These are phyloP conservation scores for Irpex rosettiformis DNA, from an alignment of 1,284 basidiomycete genomes.

Conservation along the genomic window DNA sequence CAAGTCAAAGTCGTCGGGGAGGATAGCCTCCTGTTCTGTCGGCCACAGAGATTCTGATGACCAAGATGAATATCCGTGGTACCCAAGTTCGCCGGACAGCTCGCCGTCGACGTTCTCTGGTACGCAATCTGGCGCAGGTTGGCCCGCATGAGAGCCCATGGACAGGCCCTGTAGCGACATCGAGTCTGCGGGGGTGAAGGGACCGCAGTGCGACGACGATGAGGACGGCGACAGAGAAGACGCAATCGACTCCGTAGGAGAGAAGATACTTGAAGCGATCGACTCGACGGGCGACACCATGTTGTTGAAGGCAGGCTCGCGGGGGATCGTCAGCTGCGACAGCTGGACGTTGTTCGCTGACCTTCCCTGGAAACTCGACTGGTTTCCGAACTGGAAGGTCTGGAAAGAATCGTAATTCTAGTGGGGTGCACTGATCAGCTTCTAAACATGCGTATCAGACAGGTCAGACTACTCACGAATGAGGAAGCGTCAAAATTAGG, in stretches of 20 bases:
- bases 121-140: conserved; percentile 15
- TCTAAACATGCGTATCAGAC: conserved; percentile 8
- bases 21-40: conserved; percentile 30
- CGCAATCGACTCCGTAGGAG: conserved; percentile 21
- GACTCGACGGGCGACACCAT: conserved; percentile 32
- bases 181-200: conserved; percentile 27
- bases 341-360: conserved; percentile 27
- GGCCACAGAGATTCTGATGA: conserved; percentile 28
- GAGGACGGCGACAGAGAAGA: conserved; percentile 20
- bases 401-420: conserved; percentile 44
- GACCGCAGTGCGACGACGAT: conserved; percentile 21
- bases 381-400: conserved; percentile 35
- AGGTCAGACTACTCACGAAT: conserved; percentile 9
- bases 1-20: conserved; percentile 46
- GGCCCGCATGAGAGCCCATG: conserved; percentile 12
- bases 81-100: conserved; percentile 19
- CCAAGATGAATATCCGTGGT: conserved; percentile 34
- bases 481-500: conserved; percentile 35
- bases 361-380: conserved; percentile 17
- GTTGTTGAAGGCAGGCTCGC: conserved; percentile 27
- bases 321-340: conserved; percentile 38
- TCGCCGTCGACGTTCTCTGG: conserved; percentile 21
- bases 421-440: conserved; percentile 2
- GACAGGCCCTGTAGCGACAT: conserved; percentile 25
- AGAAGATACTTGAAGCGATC: conserved; percentile 33